Evolutionary conservation across 139 green algal species (phyloP).

Genomic region (Picochlorum sp.): DNA sequence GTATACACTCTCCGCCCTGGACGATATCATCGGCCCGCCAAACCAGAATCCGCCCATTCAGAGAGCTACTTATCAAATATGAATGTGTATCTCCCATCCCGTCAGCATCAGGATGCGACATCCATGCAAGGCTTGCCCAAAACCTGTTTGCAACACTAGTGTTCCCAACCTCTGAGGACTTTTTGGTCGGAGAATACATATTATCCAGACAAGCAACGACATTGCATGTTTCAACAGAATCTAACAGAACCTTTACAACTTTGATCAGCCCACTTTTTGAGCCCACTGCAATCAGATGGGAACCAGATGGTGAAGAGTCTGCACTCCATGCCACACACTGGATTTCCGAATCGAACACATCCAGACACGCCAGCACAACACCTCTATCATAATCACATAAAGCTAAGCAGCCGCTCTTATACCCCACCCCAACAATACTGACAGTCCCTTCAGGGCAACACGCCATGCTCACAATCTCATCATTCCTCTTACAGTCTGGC

Average conservation of each 20-base stretch:
- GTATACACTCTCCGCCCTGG: neutral
- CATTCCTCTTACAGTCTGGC: neutral
- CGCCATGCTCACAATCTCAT: conserved; percentile 1
- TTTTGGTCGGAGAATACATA: no score
- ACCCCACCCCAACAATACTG: conserved; percentile 5
- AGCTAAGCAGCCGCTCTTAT: neutral
- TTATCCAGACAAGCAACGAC: no score
- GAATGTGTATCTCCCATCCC: neutral
- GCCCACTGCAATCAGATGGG: no score
- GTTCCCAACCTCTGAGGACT: neutral
- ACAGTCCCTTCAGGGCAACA: neutral
- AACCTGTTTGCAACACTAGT: neutral
- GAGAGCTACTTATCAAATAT: neutral
- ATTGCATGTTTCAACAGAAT: no score
- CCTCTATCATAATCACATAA: neutral
- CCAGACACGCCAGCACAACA: no score
- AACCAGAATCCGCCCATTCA: neutral
- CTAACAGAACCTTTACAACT: no score
- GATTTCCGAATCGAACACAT: no score
- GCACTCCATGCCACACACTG: no score
- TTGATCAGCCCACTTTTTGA: no score
- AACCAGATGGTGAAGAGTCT: no score
- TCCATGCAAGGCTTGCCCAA: conserved; percentile 1
- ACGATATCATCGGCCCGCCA: neutral
- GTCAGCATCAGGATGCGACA: neutral